Conservation (phyloP, 208 protist species). For the Trypanosoma rangeli region DNA sequence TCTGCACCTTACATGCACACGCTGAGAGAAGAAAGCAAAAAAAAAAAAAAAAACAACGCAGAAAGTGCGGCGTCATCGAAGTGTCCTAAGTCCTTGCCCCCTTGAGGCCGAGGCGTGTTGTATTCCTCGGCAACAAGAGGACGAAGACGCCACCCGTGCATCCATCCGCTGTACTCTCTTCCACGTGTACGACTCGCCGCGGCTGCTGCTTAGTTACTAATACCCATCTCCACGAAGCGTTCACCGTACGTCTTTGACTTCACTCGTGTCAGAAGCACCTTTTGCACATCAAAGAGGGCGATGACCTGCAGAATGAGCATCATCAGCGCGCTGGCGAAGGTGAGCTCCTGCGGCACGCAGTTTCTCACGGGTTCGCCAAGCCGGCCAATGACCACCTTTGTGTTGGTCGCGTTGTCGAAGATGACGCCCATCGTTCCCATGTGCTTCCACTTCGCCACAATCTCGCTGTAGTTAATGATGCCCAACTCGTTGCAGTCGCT, state of each 20-base stretch:
- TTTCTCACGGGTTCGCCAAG: constrained; percentile 48
- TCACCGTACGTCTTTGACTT: constrained; percentile 87
- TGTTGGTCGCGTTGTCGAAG: constrained; percentile 30
- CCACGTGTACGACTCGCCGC: constrained; percentile 21
- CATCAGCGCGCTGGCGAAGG: constrained; percentile 60
- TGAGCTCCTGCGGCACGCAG: constrained; percentile 48
- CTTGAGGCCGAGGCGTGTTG: too few relatives aligned
- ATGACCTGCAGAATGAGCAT: constrained; percentile 62
- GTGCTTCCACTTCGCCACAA: constrained; percentile 23
- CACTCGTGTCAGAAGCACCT: constrained; percentile 63
- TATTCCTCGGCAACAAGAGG: too few relatives aligned
- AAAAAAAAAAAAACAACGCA: constrained; percentile 22
- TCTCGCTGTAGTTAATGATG: constrained; percentile 25
- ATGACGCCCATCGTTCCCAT: constrained; percentile 14
- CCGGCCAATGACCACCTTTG: constrained; percentile 35
- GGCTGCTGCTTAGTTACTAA: constrained; percentile 48
- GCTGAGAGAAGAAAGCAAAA: constrained; percentile 1
- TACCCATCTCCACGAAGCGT: constrained; percentile 83
- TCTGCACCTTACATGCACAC: neutral
- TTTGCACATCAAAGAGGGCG: constrained; percentile 83
- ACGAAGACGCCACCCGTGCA: too few relatives aligned
- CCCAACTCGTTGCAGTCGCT: constrained; percentile 52
- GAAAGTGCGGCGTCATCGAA: too few relatives aligned
- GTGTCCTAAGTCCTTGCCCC: too few relatives aligned
- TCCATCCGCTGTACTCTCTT: too few relatives aligned